These are phyloP conservation scores for Seiridium unicorne DNA, from an alignment of 2,329 filamentous ascomycete species.

Conservation along the genomic window DNA sequence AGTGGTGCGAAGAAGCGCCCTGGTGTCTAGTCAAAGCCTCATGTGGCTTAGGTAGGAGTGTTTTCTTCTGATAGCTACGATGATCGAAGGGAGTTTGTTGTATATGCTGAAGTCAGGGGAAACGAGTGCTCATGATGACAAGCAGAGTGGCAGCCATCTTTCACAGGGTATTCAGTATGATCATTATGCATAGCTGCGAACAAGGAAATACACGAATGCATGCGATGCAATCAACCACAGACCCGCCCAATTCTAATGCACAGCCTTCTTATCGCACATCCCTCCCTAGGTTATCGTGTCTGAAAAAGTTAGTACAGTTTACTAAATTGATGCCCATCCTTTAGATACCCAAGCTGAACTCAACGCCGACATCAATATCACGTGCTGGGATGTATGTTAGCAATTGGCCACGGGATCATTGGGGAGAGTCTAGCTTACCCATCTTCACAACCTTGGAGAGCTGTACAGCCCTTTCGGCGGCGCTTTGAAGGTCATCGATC, in stretches of 20 bases:
- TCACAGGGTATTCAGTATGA: conserved; percentile 6
- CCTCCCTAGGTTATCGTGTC: conserved; percentile 8
- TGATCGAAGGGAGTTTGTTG: too few species aligned
- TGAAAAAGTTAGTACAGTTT: conserved; percentile 33
- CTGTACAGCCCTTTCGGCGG: conserved; percentile 97
- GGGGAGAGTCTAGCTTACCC: conserved; percentile 55
- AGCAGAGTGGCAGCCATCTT: neutral
- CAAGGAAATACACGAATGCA: conserved; percentile 6
- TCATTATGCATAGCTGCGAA: conserved; percentile 8
- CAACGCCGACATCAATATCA: conserved; percentile 95
- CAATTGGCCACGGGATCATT: neutral
- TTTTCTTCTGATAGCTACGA: too few species aligned
- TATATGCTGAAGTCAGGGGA: too few species aligned
- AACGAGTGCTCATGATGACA: neutral
- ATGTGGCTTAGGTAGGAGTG: too few species aligned
- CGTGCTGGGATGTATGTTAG: conserved; percentile 57
- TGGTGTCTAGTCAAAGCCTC: too few species aligned
- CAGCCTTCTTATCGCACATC: conserved; percentile 12
- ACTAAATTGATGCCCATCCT: conserved; percentile 28
- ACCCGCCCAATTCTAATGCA: conserved; percentile 11
- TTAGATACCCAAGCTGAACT: conserved; percentile 93
- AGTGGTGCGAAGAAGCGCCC: too few species aligned
- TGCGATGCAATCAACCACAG: conserved; percentile 7
- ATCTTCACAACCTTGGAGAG: conserved; percentile 99
- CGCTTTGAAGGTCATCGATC: conserved; percentile 95